Base-by-base conservation (phyloP, 2,329 filamentous ascomycete species). In the Monosporascus sp. region DNA sequence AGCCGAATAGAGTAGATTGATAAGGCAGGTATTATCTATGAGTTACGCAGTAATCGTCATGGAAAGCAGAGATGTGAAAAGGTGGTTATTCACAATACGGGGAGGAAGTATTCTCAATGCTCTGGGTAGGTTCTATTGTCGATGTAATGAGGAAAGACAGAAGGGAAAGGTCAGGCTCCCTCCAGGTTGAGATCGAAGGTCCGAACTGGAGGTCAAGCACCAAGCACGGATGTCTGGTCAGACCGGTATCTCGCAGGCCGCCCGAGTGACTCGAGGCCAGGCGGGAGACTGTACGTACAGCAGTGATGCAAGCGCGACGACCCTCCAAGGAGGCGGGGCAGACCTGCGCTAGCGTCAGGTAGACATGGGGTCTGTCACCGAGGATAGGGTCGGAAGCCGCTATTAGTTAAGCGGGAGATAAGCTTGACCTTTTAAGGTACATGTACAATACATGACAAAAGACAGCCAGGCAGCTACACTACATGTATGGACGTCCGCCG, bases 1-100 rank as follows among this genome's bases (percentile, higher is more conserved):
- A 52, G 55, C 50, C 55, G 55, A 57, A 51, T 52, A 48, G 38
- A 27, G 45, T 47, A 41, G 9, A 35, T 35, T 35, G 31, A 35
- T 14, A 35, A 41, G 17, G 3, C 17, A 41, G 18, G 38, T 41
- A 41, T 41, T 41, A 41, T 41, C 5, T 35, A 35, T 14, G 11
- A 35, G 31, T 35, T 14, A 35, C 31, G 31, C 31, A 35, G 31
- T 35, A 35, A 35, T 35, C 31, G 31, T 35, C 31, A 35, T 35
- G 31, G 9, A 35, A 35, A 14, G 31, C 31, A 35, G 31, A 5
- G 14, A 35, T 35, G 31, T 35, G 5, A 43, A 5, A 43, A 3
- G 20, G 14, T 20, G 6, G 17, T 43, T 24, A 24, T 43, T 43
- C 39, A 43, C 31, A 39, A 15, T n/a, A 18, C n/a, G 9, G 37